phyloP scores from a whole-genome alignment of 345 rosid genomes.

The Salix purpurea region DNA sequence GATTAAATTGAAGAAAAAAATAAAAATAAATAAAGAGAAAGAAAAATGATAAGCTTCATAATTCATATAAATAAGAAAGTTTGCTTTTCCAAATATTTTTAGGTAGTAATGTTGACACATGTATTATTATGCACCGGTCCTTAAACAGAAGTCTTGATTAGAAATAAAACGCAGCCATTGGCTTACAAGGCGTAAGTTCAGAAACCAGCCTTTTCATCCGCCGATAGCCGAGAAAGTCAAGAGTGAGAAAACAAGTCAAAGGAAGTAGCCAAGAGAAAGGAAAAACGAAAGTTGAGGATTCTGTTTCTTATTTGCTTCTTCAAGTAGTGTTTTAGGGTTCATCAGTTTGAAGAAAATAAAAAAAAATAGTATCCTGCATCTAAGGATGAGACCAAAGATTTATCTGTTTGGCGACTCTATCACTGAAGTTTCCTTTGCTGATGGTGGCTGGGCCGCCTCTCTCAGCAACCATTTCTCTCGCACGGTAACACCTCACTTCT shows the following conservation, averaged over 20 bases:
- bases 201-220: not conserved
- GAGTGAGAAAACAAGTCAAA: not conserved
- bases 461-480: constrained; percentile 76
- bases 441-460: constrained; percentile 82
- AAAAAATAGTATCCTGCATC: not conserved
- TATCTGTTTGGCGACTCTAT: constrained; percentile 88
- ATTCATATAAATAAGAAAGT: too few species aligned
- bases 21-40: too few species aligned
- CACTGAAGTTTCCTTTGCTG: constrained; percentile 66
- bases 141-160: not conserved
- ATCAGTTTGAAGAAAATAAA: not conserved
- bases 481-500: constrained; percentile 32
- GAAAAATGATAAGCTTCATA: too few species aligned
- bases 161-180: not conserved
- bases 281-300: not conserved
- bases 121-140: not conserved
- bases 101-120: not conserved
- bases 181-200: not conserved
- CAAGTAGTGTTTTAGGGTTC: not conserved
- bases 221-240: not conserved
- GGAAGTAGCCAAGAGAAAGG: not conserved
- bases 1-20: too few species aligned
- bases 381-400: constrained; percentile 60
- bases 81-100: too few species aligned
- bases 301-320: not conserved